Evolutionary conservation across 306 rosid species (phyloP), one percentile per base, ranked within the genome.

Genomic region (Prunus davidiana): DNA sequence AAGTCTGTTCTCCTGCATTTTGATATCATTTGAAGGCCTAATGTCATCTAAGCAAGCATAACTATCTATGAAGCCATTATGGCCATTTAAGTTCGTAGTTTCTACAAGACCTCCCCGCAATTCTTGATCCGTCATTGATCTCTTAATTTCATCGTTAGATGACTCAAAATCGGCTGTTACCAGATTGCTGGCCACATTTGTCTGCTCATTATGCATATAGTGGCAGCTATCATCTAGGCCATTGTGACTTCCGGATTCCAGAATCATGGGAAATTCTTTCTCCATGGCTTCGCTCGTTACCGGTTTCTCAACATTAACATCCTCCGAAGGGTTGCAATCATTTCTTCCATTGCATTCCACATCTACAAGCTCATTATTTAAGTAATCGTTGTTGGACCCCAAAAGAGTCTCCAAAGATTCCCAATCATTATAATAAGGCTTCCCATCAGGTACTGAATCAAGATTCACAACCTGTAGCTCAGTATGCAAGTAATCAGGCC

Each of bases 71-170:
- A 32, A 70, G 80, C 61, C 66, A 60, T 49, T 34, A 68, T 62
- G 68, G 73, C 71, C 84, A 68, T 58, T 4, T n/a, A 71, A 49
- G 27, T 46, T 68, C 14, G 54, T 22, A 56, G 56, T 72, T 46
- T 74, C 81, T 43, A 43, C 68, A 43, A 79, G 64, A 55, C 76
- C 82, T 30, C 70, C 78, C 69, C 3, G 65, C 74, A 74, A 63
- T 78, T 78, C 78, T 64, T 84, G 84, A 54, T 71, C 64, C 78
- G 81, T 68, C 38, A 62, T 79, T 52, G 52, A 15, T 84, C 49
- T 30, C 73, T 30, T 77, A 12, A 61, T 58, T 63, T 64, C 81
- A 52, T 50, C 75, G 47, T 80, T 55, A 69, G 34, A 71, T 60
- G 78, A 38, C 73, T 71, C 64, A 47, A 49, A 49, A 64, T 72